phyloP scores from a whole-genome alignment of 148 eudicot species.

The Spergularia bocconei region DNA sequence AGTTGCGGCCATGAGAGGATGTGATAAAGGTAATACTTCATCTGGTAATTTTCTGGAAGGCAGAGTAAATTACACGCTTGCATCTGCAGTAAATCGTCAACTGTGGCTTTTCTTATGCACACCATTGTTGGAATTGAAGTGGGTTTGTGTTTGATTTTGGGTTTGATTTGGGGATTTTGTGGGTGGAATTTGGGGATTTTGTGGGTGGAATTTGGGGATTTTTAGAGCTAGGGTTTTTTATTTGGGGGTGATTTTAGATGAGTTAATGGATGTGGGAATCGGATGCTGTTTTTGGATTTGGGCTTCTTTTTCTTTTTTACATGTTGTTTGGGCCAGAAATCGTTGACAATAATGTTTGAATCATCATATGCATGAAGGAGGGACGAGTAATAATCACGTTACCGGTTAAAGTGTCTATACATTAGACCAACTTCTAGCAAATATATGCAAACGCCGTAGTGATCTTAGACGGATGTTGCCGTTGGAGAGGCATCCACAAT shows the following conservation, averaged over 20 bases:
- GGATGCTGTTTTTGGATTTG: too few species aligned
- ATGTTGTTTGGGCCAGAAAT: background rate
- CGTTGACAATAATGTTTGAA: too few species aligned
- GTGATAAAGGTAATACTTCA: slow-evolving; percentile 93
- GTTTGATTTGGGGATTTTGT: background rate
- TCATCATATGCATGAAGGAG: too few species aligned
- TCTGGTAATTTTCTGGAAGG: slow-evolving; percentile 90
- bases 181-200: background rate
- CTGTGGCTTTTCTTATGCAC: slow-evolving; percentile 85
- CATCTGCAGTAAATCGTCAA: slow-evolving; percentile 83
- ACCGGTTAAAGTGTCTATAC: too few species aligned
- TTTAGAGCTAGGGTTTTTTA: slow-evolving; percentile 23
- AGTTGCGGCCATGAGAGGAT: slow-evolving; percentile 94
- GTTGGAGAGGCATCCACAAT: too few species aligned
- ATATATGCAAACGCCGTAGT: too few species aligned
- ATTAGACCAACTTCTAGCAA: too few species aligned
- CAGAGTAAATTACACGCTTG: slow-evolving; percentile 83
- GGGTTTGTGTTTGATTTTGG: slow-evolving; percentile 21
- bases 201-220: background rate
- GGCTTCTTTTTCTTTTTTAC: too few species aligned
- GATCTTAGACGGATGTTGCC: too few species aligned
- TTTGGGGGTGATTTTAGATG: slow-evolving; percentile 3
- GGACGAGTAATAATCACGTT: too few species aligned
- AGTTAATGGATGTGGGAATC: background rate
- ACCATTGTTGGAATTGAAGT: slow-evolving; percentile 43